Percentiles rank a stretch among this genome's conserved stretches.
Evolutionary conservation across 2,329 filamentous ascomycete genomes (phyloP).

Genomic region (Nemania serpens): DNA sequence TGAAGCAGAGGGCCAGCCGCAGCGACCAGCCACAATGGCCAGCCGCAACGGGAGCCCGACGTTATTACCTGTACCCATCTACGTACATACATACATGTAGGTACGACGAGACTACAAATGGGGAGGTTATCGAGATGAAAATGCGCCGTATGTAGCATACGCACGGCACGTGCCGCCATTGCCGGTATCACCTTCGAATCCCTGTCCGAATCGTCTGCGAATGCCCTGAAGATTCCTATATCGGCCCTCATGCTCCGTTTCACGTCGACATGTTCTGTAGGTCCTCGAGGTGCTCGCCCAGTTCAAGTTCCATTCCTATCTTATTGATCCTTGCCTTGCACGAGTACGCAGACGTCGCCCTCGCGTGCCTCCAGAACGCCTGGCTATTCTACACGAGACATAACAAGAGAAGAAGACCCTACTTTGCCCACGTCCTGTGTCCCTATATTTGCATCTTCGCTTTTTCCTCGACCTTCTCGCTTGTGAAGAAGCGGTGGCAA

Average conservation of each 20-base stretch:
- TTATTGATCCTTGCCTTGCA: slow-evolving; percentile 4
- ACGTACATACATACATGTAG: too few species aligned
- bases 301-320: slow-evolving; percentile 10
- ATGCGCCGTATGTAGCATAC: not conserved
- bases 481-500: slow-evolving; percentile 11
- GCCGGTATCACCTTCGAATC: not conserved
- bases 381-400: slow-evolving; percentile 22
- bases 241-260: slow-evolving; percentile 3
- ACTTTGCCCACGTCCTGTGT: slow-evolving; percentile 14
- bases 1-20: not conserved
- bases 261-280: slow-evolving; percentile 1
- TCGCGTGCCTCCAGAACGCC: slow-evolving; percentile 20
- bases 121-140: not conserved
- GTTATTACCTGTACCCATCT: not conserved
- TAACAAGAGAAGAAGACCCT: slow-evolving; percentile 10
- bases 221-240: not conserved
- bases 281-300: slow-evolving; percentile 3
- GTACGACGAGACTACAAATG: not conserved
- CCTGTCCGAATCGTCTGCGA: too few species aligned
- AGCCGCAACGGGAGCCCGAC: slow-evolving; percentile 3
- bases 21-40: not conserved
- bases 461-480: slow-evolving; percentile 6
- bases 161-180: not conserved
- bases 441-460: slow-evolving; percentile 1
- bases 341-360: slow-evolving; percentile 4